Base-by-base conservation (phyloP, 495 filamentous ascomycete species). In the Poronia punctata region DNA sequence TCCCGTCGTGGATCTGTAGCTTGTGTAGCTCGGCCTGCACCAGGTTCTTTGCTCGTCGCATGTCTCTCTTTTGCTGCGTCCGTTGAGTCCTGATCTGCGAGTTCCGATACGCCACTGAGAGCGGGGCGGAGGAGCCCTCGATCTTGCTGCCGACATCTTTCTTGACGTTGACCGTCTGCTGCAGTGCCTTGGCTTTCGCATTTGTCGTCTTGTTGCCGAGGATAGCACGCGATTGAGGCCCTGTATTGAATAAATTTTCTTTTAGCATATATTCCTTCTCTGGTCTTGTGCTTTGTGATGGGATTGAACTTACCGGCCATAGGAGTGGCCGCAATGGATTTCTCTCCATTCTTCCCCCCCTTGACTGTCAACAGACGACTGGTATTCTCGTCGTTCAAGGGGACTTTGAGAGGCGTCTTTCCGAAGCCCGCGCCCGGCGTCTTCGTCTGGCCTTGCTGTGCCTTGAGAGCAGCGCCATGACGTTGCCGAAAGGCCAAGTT, bases 151-250 rank as follows among this genome's bases (percentile, higher is more conserved):
- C n/a, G 16, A 57, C 52, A 24, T 56, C 55, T 12, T 56, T 51
- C 45, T 71, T 73, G 28, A 52, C 68, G 12, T 61, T 67, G 1
- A 60, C 53, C 3, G 64, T 52, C 14, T 62, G 86, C 49, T 82
- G 78, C 25, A 80, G 72, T 4, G 73, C 73, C 53, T 72, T 84
- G 36, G 84, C 74, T 67, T 92, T 96, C 27, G 84, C 85, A 63
- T 99, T 99, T 29, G 92, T 96, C 0, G 90, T 97, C 63, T 99
- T 99, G 68, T 81, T 74, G 25, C 93, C 93, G 35, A 96, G 64
- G 3, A 86, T 82, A 26, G 92, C 88, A 45, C 88, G 80, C 32
- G 73, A 83, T 27, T 79, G 77, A 32, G 80, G 74, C 30, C 73
- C 84, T 86, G 43, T 20, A n/a, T 25, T 30, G 5, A 12, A 35